Conservation (phyloP, 2,329 filamentous ascomycete species). For the Tolypocladium ophioglossoides region DNA sequence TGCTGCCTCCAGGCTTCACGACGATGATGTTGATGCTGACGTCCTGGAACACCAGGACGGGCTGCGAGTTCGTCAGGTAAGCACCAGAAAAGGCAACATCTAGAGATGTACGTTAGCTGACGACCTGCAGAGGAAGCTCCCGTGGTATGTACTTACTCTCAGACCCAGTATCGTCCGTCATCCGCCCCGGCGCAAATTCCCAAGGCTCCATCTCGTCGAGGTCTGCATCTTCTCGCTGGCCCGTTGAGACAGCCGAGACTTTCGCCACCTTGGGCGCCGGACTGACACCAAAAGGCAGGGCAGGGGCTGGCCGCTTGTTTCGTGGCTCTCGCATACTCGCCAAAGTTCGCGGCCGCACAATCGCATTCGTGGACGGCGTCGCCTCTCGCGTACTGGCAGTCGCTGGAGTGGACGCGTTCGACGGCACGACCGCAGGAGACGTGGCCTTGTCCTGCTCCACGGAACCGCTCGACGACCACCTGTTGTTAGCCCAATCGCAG, state of each 20-base stretch:
- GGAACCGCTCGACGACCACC: background rate
- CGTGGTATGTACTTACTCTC: slow-evolving; percentile 22
- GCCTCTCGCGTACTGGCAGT: background rate
- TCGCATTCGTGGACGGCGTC: background rate
- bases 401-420: background rate
- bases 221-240: slow-evolving; percentile 7
- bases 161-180: slow-evolving; percentile 16
- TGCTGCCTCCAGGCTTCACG: slow-evolving; percentile 26
- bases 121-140: no score
- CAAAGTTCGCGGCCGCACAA: background rate
- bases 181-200: slow-evolving; percentile 33
- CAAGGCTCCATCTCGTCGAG: slow-evolving; percentile 27
- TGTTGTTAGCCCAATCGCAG: background rate
- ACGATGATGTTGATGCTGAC: slow-evolving; percentile 28
- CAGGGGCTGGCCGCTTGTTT: background rate
- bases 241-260: background rate
- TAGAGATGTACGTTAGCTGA: slow-evolving; percentile 7
- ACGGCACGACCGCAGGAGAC: background rate
- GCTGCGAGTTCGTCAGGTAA: slow-evolving; percentile 25
- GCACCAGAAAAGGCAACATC: slow-evolving; percentile 33
- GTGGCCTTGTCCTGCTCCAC: background rate
- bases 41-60: slow-evolving; percentile 24
- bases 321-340: background rate
- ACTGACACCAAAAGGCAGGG: background rate
- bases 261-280: background rate